These are phyloP conservation scores for Takakia lepidozioides DNA, from an alignment of 225 moss, liverwort and hornwort species.

Conservation along the genomic window DNA sequence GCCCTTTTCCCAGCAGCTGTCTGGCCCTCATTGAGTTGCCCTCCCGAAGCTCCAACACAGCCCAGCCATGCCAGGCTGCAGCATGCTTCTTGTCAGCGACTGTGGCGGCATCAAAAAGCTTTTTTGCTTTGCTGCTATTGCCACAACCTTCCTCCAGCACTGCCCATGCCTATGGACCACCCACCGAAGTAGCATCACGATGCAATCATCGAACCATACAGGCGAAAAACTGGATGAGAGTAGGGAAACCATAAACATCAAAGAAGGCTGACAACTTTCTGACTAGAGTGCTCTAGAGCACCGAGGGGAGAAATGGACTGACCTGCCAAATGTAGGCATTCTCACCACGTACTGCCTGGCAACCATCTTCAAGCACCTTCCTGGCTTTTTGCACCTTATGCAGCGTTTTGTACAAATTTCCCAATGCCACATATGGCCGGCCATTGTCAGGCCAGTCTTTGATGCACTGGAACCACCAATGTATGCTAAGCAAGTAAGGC, in stretches of 20 bases:
- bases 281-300: too few relatives aligned
- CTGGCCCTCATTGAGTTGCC: constrained; percentile 78
- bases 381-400: constrained; percentile 69
- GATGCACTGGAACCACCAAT: constrained; percentile 54
- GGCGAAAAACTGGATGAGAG: too few relatives aligned
- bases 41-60: constrained; percentile 86
- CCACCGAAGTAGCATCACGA: not conserved
- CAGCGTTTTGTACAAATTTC: constrained; percentile 47
- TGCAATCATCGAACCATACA: not conserved
- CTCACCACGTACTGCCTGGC: constrained; percentile 90
- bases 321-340: constrained; percentile 99
- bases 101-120: constrained; percentile 86
- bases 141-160: constrained; percentile 71
- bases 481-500: too few relatives aligned
- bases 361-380: constrained; percentile 79
- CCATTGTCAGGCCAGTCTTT: constrained; percentile 95
- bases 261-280: too few relatives aligned
- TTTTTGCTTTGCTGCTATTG: constrained; percentile 71
- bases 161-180: constrained; percentile 75
- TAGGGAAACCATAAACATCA: too few relatives aligned
- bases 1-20: constrained; percentile 76
- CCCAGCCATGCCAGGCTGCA: constrained; percentile 99
- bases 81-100: constrained; percentile 89
- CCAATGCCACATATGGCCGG: constrained; percentile 81
- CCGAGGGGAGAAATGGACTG: constrained; percentile 8